Evolutionary conservation across 2,329 filamentous ascomycete species (phyloP).

Genomic region (Curvularia eragrostidis): DNA sequence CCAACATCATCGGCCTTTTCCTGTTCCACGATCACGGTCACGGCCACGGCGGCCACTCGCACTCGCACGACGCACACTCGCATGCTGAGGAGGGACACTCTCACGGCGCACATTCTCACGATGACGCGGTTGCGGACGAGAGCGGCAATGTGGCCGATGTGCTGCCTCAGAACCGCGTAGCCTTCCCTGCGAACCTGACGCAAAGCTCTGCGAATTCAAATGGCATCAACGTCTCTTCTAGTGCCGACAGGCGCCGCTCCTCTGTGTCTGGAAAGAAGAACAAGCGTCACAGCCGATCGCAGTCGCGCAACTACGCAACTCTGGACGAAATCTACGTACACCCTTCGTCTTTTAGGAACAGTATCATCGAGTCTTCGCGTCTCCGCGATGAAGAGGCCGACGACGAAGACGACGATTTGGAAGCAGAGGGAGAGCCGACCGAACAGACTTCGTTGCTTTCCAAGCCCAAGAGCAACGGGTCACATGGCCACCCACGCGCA

Average conservation of each 20-base stretch:
- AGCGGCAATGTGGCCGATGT: constrained; percentile 66
- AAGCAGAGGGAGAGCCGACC: constrained; percentile 48
- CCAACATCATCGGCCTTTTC: constrained; percentile 87
- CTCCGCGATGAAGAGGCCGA: constrained; percentile 62
- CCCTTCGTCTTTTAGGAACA: constrained; percentile 87
- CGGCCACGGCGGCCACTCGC: constrained; percentile 69
- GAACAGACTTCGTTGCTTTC: constrained; percentile 48
- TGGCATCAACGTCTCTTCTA: constrained; percentile 24
- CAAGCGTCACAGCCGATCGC: constrained; percentile 68
- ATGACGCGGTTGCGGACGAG: constrained; percentile 61
- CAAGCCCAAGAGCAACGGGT: constrained; percentile 39
- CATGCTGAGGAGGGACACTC: constrained; percentile 61
- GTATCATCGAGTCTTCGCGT: constrained; percentile 85
- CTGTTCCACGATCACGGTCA: constrained; percentile 95
- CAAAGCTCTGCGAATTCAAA: constrained; percentile 22
- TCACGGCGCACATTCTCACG: constrained; percentile 51
- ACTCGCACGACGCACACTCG: constrained; percentile 53
- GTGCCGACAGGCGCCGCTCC: constrained; percentile 28
- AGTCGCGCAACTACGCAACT: constrained; percentile 58
- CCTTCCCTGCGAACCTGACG: constrained; percentile 49
- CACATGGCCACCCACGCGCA: constrained; percentile 16
- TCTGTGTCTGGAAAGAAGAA: constrained; percentile 41
- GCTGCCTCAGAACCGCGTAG: constrained; percentile 67
- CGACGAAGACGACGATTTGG: constrained; percentile 61
- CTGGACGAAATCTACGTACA: constrained; percentile 81